Conservation (phyloP, 2,329 filamentous ascomycete species). For the Aspergillus cejpii region DNA sequence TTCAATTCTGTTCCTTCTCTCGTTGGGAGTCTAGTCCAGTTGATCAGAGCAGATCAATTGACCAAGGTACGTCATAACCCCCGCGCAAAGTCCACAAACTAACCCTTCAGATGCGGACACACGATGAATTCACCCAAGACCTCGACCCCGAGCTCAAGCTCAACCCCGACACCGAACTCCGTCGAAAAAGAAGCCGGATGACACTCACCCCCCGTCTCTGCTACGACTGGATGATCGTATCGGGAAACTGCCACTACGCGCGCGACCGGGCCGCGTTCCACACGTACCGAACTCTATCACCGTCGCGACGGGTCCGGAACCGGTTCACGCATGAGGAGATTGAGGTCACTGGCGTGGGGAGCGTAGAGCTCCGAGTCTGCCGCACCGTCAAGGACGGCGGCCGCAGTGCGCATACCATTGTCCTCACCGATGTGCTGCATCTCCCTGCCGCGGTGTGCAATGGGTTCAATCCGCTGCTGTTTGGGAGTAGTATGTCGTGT, state of each 20-base stretch:
- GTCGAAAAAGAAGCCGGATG: conserved; percentile 9
- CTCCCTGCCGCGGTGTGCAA: conserved; percentile 33
- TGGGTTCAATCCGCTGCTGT: conserved; percentile 22
- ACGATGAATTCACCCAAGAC: conserved; percentile 8
- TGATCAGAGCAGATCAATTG: neutral
- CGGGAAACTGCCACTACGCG: conserved; percentile 30
- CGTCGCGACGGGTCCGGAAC: no score
- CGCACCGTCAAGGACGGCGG: conserved; percentile 16
- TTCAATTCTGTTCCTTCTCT: no score
- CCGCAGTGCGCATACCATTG: conserved; percentile 19
- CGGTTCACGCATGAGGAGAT: conserved; percentile 22
- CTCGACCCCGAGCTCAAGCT: neutral
- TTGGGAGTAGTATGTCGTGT: conserved; percentile 22
- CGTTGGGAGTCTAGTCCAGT: no score
- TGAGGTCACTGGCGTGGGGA: conserved; percentile 28
- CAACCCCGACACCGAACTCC: neutral
- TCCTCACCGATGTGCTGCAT: conserved; percentile 31
- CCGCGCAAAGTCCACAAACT: no score
- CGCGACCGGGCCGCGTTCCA: conserved; percentile 28
- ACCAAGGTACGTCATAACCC: neutral
- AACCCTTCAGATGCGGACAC: no score
- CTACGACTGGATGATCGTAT: conserved; percentile 29
- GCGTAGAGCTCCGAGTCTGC: conserved; percentile 26
- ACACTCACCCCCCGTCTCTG: conserved; percentile 34
- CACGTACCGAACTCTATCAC: conserved; percentile 26